Evolutionary conservation across 495 filamentous ascomycete species (phyloP).

Genomic region (Penicillium cataractarum): DNA sequence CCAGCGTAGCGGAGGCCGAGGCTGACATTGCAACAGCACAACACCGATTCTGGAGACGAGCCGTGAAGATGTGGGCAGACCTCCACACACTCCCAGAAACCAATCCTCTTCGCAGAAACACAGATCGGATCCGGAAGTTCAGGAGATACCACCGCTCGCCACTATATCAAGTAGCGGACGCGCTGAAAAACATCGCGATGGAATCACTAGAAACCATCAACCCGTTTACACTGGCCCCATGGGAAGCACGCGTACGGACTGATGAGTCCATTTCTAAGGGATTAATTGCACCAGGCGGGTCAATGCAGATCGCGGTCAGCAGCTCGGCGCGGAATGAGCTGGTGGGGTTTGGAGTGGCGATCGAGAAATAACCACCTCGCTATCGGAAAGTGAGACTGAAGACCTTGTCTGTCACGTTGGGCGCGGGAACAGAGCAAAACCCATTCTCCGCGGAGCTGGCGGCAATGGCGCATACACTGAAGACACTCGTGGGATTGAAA

Average conservation of each 20-base stretch:
- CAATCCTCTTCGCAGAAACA: constrained; percentile 28
- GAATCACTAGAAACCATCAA: constrained; percentile 23
- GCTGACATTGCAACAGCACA: constrained; percentile 25
- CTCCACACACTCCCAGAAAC: constrained; percentile 27
- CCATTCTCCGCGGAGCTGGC: too few species aligned
- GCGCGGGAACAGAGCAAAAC: constrained; percentile 15
- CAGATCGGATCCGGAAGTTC: constrained; percentile 18
- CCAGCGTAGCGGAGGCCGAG: constrained; percentile 12
- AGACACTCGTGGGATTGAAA: constrained; percentile 15
- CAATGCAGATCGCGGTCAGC: constrained; percentile 16
- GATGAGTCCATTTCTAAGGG: background rate
- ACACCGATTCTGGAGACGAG: constrained; percentile 26
- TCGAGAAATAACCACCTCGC: constrained; percentile 16
- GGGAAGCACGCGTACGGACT: constrained; percentile 14
- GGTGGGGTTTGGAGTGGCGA: too few species aligned
- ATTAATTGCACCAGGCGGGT: constrained; percentile 10
- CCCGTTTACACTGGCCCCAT: constrained; percentile 15
- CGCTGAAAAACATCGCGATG: too few species aligned
- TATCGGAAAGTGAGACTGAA: constrained; percentile 17
- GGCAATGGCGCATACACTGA: constrained; percentile 14
- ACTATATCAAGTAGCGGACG: constrained; percentile 15
- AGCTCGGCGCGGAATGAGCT: too few species aligned
- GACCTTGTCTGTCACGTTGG: constrained; percentile 13
- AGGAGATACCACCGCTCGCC: constrained; percentile 22
- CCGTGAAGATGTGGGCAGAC: constrained; percentile 30